Evolutionary conservation across 352 stramenopile genomes (phyloP).

Genomic region (Phytophthora cryptogea): DNA sequence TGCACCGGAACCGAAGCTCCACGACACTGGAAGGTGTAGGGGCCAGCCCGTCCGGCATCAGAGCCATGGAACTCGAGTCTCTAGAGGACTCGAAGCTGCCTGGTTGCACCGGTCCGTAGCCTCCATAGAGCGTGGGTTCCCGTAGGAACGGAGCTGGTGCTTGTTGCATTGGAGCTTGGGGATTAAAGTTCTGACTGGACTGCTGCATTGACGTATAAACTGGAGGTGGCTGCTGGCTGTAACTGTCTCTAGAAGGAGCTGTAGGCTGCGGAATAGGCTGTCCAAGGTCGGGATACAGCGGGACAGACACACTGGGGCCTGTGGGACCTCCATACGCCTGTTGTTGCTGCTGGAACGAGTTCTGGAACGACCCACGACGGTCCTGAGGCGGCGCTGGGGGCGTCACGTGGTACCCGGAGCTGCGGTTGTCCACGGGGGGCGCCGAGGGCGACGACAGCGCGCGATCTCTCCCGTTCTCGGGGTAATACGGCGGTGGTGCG

Average conservation of each 20-base stretch:
- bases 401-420: constrained; percentile 26
- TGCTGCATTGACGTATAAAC: constrained; percentile 4
- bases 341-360: constrained; percentile 21
- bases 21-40: constrained; percentile 60
- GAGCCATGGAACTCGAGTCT: constrained; percentile 21
- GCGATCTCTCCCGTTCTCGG: constrained; percentile 10
- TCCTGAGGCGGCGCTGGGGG: constrained; percentile 22
- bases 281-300: constrained; percentile 30
- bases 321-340: constrained; percentile 9
- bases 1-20: constrained; percentile 72
- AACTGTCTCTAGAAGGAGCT: constrained; percentile 18
- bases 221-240: constrained; percentile 11
- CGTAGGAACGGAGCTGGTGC: constrained; percentile 15
- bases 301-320: constrained; percentile 16
- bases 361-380: constrained; percentile 37
- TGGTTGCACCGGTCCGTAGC: constrained; percentile 47
- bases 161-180: constrained; percentile 14
- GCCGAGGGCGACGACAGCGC: constrained; percentile 46
- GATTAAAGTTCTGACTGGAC: constrained; percentile 13
- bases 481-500: constrained; percentile 23
- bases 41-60: constrained; percentile 28
- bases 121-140: constrained; percentile 40
- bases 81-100: constrained; percentile 22
- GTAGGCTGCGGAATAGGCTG: constrained; percentile 10
- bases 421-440: constrained; percentile 32